Evolutionary conservation across 2,329 filamentous ascomycete genomes (phyloP), one percentile per base, ranked within the genome.

Genomic region (Alternaria atra): DNA sequence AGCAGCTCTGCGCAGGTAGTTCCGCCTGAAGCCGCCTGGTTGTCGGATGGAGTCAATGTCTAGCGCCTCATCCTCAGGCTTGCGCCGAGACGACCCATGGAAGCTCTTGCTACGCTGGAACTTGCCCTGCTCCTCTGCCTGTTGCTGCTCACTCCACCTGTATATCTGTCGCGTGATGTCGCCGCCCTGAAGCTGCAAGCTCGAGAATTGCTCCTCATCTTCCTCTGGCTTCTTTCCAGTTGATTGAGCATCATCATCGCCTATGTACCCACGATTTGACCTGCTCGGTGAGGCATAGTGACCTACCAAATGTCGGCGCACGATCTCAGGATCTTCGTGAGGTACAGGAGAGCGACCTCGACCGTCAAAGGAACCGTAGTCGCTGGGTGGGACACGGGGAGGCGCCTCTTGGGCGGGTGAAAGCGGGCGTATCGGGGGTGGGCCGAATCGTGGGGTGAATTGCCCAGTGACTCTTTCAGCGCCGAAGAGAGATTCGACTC

Each of bases 151-250:
- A 6, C 93, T 93, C 92, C 96, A 99, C 70, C 92, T 90, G 83
- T 99, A 99, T 71, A 99, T 97, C 55, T 94, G 92, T 62, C 95
- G 86, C 25, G 94, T 97, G 58, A 97, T 91, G 77, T 99, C 95
- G 65, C 95, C 95, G 61, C 95, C 95, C 77, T 98, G 96, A 47
- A 99, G 83, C 75, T 90, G 90, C 76, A 99, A 80, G 80, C 95
- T 98, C 30, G 94, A 97, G 77, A 99, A 99, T 73, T 97, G 92
- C 60, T 95, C 91, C 5, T 83, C 81, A 6, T 68, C 68, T 9
- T 73, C 74, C 2, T 73, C 71, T 3, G 65, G 69, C 35, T 56
- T 90, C 88, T 63, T 88, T 52, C 67, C 67, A 12, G 69, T 65
- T 15, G 67, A 68, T 32, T 66, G 58, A 51, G 71, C 60, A 61